Base-by-base conservation (phyloP, 2,329 filamentous ascomycete species). In the Cryoendolithus antarcticus region DNA sequence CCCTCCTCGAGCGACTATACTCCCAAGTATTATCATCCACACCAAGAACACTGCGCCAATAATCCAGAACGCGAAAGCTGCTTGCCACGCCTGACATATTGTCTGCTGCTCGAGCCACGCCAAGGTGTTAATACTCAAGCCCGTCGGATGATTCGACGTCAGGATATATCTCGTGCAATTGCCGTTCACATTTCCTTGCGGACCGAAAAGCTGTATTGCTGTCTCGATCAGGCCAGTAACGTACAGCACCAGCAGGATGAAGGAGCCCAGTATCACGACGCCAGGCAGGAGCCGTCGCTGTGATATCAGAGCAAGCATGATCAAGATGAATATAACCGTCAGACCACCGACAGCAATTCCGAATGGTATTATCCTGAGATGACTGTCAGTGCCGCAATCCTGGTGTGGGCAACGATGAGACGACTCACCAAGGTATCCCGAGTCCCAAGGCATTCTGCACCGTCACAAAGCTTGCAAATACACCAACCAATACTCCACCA, bases 71-170 rank as follows among this genome's bases (percentile, higher is more conserved):
- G 74, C 71, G 49, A 80, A 80, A 3, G 66, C 70, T 0, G 75
- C 73, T 50, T 72, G 67, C 76, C 76, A 80, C 53, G 70, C 74
- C 52, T 74, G 69, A 54, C 75, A 80, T 12, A 79, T 78, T 41
- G 67, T 75, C 47, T 65, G 66, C 62, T 79, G 75, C 54, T 75
- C 70, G 59, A 80, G 53, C 67, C 71, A 80, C 24, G 74, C 75
- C 49, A 79, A 54, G 3, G 76, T 77, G 46, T 74, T 61, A 30
- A 70, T 54, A 43, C 57, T 70, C 42, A 72, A 59, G 4, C 72
- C 72, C 9, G 53, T 61, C 21, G 57, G 58, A 32, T 58, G 55
- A 42, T 66, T 60, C 32, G 67, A 61, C 32, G 63, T 60, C 33
- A 73, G 68, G 30, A 77, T 70, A 51, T 70, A 78, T 33, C 63